These are phyloP conservation scores for Mortierella sp. DNA, from an alignment of 371 early-diverging fungal genomes.

Conservation along the genomic window DNA sequence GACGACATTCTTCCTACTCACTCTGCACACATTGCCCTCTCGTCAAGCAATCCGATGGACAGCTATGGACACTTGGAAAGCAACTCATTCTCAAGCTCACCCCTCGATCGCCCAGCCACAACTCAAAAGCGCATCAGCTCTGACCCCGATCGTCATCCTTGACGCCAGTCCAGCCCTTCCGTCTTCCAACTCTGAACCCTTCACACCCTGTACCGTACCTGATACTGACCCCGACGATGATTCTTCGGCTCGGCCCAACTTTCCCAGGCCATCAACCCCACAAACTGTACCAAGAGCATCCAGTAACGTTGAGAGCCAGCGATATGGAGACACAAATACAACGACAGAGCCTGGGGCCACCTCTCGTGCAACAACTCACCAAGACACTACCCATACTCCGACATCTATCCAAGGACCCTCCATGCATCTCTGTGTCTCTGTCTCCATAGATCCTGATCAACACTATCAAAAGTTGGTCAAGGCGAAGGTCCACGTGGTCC, in stretches of 20 bases:
- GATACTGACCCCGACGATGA: not conserved
- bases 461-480: constrained; percentile 31
- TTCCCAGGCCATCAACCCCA: not conserved
- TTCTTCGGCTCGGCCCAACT: constrained; percentile 3
- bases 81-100: constrained; percentile 2
- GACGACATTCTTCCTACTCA: no score
- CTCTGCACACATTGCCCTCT: not conserved
- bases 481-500: constrained; percentile 25
- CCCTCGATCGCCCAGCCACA: constrained; percentile 9
- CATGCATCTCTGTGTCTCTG: constrained; percentile 36
- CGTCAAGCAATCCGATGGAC: not conserved
- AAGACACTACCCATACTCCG: not conserved
- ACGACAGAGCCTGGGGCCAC: not conserved
- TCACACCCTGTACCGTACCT: not conserved
- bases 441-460: constrained; percentile 36
- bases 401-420: constrained; percentile 9
- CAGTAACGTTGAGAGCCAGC: not conserved
- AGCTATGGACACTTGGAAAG: constrained; percentile 20
- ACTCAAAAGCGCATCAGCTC: constrained; percentile 22
- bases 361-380: not conserved
- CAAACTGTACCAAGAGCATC: constrained; percentile 4
- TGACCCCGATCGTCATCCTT: constrained; percentile 36
- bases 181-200: constrained; percentile 5
- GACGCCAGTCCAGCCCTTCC: constrained; percentile 7
- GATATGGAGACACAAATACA: not conserved